Base-by-base conservation (phyloP, 805 yeast genomes). In the Ogataea sp. region DNA sequence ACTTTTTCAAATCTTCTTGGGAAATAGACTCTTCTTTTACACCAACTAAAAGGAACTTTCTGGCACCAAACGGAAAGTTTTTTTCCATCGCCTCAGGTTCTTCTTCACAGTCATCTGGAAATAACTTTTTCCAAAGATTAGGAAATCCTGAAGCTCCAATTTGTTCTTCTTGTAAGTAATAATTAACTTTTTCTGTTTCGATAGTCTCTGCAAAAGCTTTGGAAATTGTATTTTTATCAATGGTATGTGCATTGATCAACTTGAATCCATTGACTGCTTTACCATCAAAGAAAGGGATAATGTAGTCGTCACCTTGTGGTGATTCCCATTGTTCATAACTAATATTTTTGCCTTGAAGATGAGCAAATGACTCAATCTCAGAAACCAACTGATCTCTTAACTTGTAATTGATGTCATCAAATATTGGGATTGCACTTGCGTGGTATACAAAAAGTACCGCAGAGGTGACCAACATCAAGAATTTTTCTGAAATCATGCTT, bases 141-240 rank as follows among this genome's bases (percentile, higher is more conserved):
- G 64, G 63, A 32, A 57, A 59, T 2, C 61, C 61, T 42, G 46
- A 27, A 3, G 55, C 42, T 3, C 43, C n/a, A 28, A 58, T 45
- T 2, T 4, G 8, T 35, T 50, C 49, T 41, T 59, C 61, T 34
- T 49, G 43, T 10, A 58, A 46, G 20, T 46, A 18, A 14, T 34
- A 35, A 5, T 37, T 30, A 9, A 39, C 27, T 4, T 30, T 40
- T 7, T 9, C 38, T 2, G 9, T 30, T 17, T 30, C n/a, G 4
- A 30, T n/a, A n/a, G 14, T 38, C 10, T 23, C 41, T n/a, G 34
- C 32, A 15, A 29, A 20, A 11, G n/a, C 32, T 11, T 38, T 16
- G 9, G 39, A 9, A 9, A 28, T 29, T 3, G 2, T 16, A 17
- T 28, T 10, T 6, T 17, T 7, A 15, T 34, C 35, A 23, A 14